Conservation (phyloP, 2,329 filamentous ascomycete genomes). For the Colletotrichum liriopes region DNA sequence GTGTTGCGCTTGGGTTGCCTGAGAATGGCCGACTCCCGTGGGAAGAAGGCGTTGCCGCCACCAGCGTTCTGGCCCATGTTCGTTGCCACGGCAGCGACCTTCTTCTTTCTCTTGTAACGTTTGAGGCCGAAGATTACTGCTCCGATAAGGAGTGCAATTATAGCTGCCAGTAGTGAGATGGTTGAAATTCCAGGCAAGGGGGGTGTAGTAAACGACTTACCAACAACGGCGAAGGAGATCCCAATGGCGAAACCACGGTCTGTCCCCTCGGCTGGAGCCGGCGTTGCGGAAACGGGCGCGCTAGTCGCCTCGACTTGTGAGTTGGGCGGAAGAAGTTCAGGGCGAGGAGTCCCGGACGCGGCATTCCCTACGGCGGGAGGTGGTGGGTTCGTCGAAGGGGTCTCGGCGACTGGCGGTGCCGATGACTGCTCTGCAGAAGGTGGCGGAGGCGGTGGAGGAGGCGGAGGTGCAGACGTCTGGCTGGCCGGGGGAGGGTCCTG, state of each 20-base stretch:
- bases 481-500: neutral
- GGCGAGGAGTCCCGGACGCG: slow-evolving; percentile 8
- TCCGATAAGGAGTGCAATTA: slow-evolving; percentile 29
- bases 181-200: neutral
- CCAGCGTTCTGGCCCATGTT: slow-evolving; percentile 30
- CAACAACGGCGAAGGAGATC: slow-evolving; percentile 26
- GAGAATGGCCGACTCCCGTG: slow-evolving; percentile 18
- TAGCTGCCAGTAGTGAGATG: neutral
- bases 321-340: slow-evolving; percentile 16
- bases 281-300: slow-evolving; percentile 10
- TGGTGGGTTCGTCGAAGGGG: slow-evolving; percentile 3
- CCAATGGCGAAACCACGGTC: slow-evolving; percentile 22
- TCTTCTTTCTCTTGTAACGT: slow-evolving; percentile 29
- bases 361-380: slow-evolving; percentile 30
- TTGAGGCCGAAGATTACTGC: slow-evolving; percentile 25
- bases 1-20: slow-evolving; percentile 27
- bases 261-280: neutral
- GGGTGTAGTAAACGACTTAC: neutral
- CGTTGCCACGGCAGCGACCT: slow-evolving; percentile 25
- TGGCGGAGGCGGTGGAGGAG: neutral
- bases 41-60: slow-evolving; percentile 2
- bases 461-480: neutral
- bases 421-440: slow-evolving; percentile 3
- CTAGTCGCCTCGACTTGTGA: slow-evolving; percentile 13
- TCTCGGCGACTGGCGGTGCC: slow-evolving; percentile 11